Percentiles rank a stretch among this genome's conserved stretches.
These are phyloP conservation scores for Bjerkandera adusta DNA, from an alignment of 1,284 basidiomycete genomes.

Conservation along the genomic window DNA sequence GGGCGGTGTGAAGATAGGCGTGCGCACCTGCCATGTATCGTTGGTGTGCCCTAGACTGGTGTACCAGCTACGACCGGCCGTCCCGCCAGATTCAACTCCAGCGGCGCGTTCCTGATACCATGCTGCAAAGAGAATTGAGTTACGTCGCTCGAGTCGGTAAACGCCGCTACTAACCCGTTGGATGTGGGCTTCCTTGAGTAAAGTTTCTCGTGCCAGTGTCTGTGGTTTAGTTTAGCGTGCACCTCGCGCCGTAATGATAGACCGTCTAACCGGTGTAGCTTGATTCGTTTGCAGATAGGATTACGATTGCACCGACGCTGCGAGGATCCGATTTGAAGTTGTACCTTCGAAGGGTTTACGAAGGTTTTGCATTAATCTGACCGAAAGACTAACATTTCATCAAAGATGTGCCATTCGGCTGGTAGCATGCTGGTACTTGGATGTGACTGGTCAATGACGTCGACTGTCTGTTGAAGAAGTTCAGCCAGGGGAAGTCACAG, in stretches of 20 bases:
- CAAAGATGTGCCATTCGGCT: slow-evolving; percentile 56
- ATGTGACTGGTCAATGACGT: slow-evolving; percentile 59
- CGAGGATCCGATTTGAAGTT: slow-evolving; percentile 80
- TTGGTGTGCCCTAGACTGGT: slow-evolving; percentile 76
- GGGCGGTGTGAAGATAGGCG: neutral
- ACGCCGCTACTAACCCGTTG: slow-evolving; percentile 43
- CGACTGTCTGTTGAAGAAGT: slow-evolving; percentile 47
- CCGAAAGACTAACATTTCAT: slow-evolving; percentile 48
- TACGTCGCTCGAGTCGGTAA: neutral
- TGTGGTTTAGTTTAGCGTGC: slow-evolving; percentile 22
- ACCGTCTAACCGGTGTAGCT: slow-evolving; percentile 51
- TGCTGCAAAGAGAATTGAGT: slow-evolving; percentile 38
- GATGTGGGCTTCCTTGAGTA: slow-evolving; percentile 64
- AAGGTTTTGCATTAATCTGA: neutral
- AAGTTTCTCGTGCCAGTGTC: slow-evolving; percentile 48
- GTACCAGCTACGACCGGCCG: slow-evolving; percentile 77
- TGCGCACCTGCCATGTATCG: slow-evolving; percentile 63
- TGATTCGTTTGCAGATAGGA: slow-evolving; percentile 68
- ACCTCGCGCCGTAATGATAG: slow-evolving; percentile 16
- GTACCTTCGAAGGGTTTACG: slow-evolving; percentile 45
- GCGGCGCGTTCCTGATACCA: slow-evolving; percentile 77
- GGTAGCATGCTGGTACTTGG: slow-evolving; percentile 69
- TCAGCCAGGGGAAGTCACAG: neutral
- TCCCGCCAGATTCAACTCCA: slow-evolving; percentile 45
- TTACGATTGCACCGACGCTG: slow-evolving; percentile 57